Evolutionary conservation across 176 grass and related monocot genomes (phyloP), one percentile per base, ranked within the genome.

Genomic region (Dendrocalamus sinicus): DNA sequence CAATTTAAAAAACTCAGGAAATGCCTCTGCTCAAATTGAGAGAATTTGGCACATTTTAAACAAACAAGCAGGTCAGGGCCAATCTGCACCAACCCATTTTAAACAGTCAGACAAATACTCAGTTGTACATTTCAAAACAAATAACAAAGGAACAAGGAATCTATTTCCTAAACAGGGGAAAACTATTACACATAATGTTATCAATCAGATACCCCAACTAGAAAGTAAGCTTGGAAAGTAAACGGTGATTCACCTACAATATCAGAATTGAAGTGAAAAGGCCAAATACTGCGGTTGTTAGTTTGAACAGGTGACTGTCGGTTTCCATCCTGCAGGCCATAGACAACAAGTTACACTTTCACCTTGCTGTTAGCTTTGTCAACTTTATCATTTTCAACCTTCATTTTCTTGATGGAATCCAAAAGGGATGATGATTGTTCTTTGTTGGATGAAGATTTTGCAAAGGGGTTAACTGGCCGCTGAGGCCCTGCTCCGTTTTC

Each of bases 391-490:
- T 70, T 72, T 63, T 89, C 87, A 37, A 81, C 81, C 62, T 94
- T 92, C 89, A 90, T 94, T 60, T 89, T 94, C 67, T 91, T 91
- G 1, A 94, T 92, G 67, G 92, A 94, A 78, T 94, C 92, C 51
- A 92, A 66, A 59, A 94, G 73, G 22, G 84, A 83, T 53, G 90
- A 67, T 60, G 90, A 79, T 7, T 90, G 90, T 37, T 89, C 88
- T 73, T 88, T 87, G 79, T 30, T 83, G 17, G 75, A 92, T 23
- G 82, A 72, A 1, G 82, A 86, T 88, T 90, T 95, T 26, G 88
- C 90, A 32, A 92, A 95, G 11, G 93, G 93, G 67, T 95, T 95
- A 63, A 84, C 79, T 28, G 93, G 90, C 12, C 82, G 44, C 51
- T 90, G 81, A 48, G 74, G 67, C 65, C 83, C 75, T 81, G 19